Base-by-base conservation (phyloP, 179 eudicot genomes). In the Beta macrorhiza region DNA sequence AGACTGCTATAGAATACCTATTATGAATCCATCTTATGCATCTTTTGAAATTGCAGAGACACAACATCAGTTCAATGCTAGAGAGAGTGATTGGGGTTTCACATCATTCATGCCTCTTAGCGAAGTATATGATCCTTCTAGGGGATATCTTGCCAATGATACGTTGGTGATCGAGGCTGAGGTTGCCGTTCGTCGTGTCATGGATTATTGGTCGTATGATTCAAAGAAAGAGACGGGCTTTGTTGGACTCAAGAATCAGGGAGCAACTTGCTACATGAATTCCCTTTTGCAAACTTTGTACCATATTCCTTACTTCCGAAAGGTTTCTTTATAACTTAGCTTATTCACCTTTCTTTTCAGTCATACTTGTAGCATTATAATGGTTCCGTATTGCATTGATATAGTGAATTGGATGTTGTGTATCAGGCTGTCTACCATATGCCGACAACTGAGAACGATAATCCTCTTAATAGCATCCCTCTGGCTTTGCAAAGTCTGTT, bases 71-170 rank as follows among this genome's bases (percentile, higher is more conserved):
- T 93, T 93, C 80, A 87, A 87, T 79, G 89, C 90, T 25, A 80
- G 94, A 79, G 97, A 93, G 74, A 93, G 91, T 82, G 97, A 93
- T 81, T 93, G 97, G 96, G 97, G 97, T 49, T 93, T 93, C 87
- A 92, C 97, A 58, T 89, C 94, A 2, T 93, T 93, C 81, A 93
- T 93, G 96, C 85, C 96, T 57, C 85, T 93, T 53, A 82, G 96
- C 73, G 97, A 93, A 29, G 85, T 93, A 44, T 91, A 92, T 87
- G 97, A 93, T 75, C 94, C 90, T 47, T 82, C 76, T 71, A 87
- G 89, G 75, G 96, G 97, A 56, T 93, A 80, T 87, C 89, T 93
- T 79, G 86, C 88, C 47, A 89, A 93, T 84, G 97, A 93, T 78
- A 89, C 88, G 55, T 82, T 89, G 78, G 80, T 92, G 47, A 71